Evolutionary conservation across 2,329 filamentous ascomycete species (phyloP).

Genomic region (Plenodomus tracheiphilus): DNA sequence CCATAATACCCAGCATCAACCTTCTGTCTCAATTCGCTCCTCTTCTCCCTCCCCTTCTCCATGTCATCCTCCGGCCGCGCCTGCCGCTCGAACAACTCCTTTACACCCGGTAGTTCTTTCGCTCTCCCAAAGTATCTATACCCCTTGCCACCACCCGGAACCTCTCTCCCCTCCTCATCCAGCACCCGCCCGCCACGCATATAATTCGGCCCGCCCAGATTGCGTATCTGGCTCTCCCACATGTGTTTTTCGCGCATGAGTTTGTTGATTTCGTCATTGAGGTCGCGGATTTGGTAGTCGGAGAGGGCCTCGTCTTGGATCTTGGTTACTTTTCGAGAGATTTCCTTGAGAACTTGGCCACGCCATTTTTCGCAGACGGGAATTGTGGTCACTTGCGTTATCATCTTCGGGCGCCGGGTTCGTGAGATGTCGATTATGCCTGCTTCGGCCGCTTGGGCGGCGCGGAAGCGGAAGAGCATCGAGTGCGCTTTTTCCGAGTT

Average conservation of each 20-base stretch:
- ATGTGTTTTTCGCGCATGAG: constrained; percentile 98
- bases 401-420: constrained; percentile 85
- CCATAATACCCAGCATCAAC: constrained; percentile 97
- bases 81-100: constrained; percentile 67
- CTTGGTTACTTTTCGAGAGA: constrained; percentile 92
- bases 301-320: constrained; percentile 91
- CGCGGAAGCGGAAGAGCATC: constrained; percentile 99
- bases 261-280: constrained; percentile 99
- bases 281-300: constrained; percentile 95
- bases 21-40: constrained; percentile 70
- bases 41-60: constrained; percentile 66
- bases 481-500: constrained; percentile 99
- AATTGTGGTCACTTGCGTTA: constrained; percentile 83
- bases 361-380: constrained; percentile 96
- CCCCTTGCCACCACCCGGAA: constrained; percentile 75
- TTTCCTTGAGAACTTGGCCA: constrained; percentile 94
- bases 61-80: constrained; percentile 48
- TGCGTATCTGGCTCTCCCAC: constrained; percentile 97
- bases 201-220: constrained; percentile 96
- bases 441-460: constrained; percentile 92
- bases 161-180: constrained; percentile 60
- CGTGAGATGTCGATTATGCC: constrained; percentile 94
- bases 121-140: constrained; percentile 88
- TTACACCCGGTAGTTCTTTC: constrained; percentile 87
- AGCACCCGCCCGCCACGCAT: constrained; percentile 68